A percentile compares a stretch with the other conserved stretches of the same genome.
These are phyloP conservation scores for Pelargonium nanum DNA, from an alignment of 345 rosid genomes.

Conservation along the genomic window DNA sequence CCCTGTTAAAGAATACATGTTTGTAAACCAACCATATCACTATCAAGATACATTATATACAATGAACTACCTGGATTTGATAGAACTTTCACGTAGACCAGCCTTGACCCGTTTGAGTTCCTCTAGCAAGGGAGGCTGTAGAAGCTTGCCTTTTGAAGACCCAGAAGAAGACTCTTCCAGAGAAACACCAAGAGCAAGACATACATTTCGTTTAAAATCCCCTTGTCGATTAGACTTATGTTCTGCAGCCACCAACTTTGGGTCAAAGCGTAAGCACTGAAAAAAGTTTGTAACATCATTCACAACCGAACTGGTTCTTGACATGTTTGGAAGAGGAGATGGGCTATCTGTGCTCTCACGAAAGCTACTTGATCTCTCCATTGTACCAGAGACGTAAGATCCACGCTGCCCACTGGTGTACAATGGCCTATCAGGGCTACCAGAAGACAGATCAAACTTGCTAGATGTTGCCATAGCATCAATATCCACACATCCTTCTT, in stretches of 20 bases:
- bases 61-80: conserved; percentile 75
- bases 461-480: conserved; percentile 75
- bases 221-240: conserved; percentile 69
- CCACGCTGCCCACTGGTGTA: conserved; percentile 66
- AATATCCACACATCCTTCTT: conserved; percentile 34
- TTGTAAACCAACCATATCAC: conserved; percentile 20
- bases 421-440: conserved; percentile 68
- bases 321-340: conserved; percentile 56
- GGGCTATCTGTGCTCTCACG: conserved; percentile 71
- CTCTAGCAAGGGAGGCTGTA: conserved; percentile 47
- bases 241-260: conserved; percentile 62
- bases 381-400: conserved; percentile 58
- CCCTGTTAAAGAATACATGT: conserved; percentile 46
- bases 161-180: conserved; percentile 59
- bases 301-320: conserved; percentile 53
- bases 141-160: conserved; percentile 49
- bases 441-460: conserved; percentile 77
- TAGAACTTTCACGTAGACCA: conserved; percentile 53
- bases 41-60: conserved; percentile 12
- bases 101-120: conserved; percentile 63
- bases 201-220: conserved; percentile 57
- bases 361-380: conserved; percentile 85
- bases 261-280: conserved; percentile 63
- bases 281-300: conserved; percentile 62
- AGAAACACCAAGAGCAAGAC: conserved; percentile 64